These are phyloP conservation scores for Fusarium nanum DNA, from an alignment of 2,329 filamentous ascomycete genomes.

Conservation along the genomic window DNA sequence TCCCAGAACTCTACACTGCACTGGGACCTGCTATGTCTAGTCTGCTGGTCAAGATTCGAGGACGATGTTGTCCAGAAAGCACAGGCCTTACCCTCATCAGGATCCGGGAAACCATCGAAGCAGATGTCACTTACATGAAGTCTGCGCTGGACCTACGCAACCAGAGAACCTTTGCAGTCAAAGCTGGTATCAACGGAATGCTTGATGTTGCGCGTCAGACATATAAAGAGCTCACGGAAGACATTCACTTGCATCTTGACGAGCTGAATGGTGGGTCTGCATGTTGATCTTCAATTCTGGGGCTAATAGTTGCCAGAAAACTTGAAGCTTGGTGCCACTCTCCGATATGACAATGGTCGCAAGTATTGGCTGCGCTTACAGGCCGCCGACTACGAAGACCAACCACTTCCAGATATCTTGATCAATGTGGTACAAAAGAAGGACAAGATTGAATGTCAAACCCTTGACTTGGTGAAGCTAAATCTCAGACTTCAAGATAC, in stretches of 20 bases:
- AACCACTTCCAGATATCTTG: constrained; percentile 72
- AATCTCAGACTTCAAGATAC: constrained; percentile 83
- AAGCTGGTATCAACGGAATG: constrained; percentile 83
- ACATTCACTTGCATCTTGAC: constrained; percentile 77
- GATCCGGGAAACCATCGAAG: constrained; percentile 79
- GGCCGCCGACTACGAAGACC: constrained; percentile 70
- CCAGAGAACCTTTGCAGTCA: constrained; percentile 90
- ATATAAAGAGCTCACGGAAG: constrained; percentile 87
- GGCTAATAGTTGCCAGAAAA: constrained; percentile 56
- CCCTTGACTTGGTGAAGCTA: constrained; percentile 82
- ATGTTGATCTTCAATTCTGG: fast-evolving
- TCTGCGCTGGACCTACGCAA: constrained; percentile 88
- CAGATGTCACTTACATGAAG: constrained; percentile 81
- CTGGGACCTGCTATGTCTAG: constrained; percentile 72
- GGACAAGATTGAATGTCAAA: constrained; percentile 87
- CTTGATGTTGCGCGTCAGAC: constrained; percentile 89
- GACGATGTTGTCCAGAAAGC: constrained; percentile 74
- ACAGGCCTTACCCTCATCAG: constrained; percentile 70
- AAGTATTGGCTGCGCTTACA: constrained; percentile 82
- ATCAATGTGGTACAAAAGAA: constrained; percentile 82
- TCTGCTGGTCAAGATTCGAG: constrained; percentile 74
- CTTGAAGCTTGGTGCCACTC: constrained; percentile 69
- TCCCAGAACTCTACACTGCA: constrained; percentile 75
- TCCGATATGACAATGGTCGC: constrained; percentile 81
- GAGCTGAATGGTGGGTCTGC: constrained; percentile 69